A percentile compares a stretch with the other conserved stretches of the same genome.
phyloP scores from a whole-genome alignment of 331 rosid genomes.

The Spiraea crenata region DNA sequence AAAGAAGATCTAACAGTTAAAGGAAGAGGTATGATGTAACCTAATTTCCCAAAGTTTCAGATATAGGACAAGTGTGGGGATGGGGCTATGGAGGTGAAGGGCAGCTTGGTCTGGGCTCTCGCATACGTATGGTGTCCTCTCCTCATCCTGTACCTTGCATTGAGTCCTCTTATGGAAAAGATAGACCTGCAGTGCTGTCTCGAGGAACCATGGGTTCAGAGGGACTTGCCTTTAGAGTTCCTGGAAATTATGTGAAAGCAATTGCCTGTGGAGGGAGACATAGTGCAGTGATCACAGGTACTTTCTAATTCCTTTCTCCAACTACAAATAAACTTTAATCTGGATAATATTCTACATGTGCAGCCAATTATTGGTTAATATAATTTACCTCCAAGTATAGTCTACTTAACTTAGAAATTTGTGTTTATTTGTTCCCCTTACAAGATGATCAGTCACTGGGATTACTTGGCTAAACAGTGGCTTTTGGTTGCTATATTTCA shows the following conservation, averaged over 20 bases:
- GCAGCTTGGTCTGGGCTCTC: constrained; percentile 96
- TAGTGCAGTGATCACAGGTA: constrained; percentile 94
- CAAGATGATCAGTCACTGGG: too few species aligned
- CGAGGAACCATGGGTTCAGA: constrained; percentile 61
- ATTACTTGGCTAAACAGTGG: background rate
- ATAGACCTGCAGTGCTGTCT: constrained; percentile 45
- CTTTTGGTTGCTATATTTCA: background rate
- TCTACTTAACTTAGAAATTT: too few species aligned
- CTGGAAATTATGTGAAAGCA: constrained; percentile 70
- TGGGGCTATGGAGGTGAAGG: constrained; percentile 99
- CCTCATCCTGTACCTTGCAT: constrained; percentile 92
- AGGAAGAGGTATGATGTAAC: constrained; percentile 25
- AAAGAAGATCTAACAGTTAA: constrained; percentile 23
- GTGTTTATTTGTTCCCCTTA: too few species aligned
- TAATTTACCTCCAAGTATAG: too few species aligned
- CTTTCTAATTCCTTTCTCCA: background rate
- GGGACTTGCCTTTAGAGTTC: constrained; percentile 59
- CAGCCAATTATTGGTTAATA: background rate
- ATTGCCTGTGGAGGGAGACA: constrained; percentile 99
- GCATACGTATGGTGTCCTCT: constrained; percentile 92
- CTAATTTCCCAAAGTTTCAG: constrained; percentile 60
- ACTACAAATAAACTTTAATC: background rate
- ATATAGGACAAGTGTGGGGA: constrained; percentile 98
- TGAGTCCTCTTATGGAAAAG: constrained; percentile 66
- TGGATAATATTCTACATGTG: background rate